These are phyloP conservation scores for Leishmania braziliensis DNA, from an alignment of 208 protist genomes.

Conservation along the genomic window DNA sequence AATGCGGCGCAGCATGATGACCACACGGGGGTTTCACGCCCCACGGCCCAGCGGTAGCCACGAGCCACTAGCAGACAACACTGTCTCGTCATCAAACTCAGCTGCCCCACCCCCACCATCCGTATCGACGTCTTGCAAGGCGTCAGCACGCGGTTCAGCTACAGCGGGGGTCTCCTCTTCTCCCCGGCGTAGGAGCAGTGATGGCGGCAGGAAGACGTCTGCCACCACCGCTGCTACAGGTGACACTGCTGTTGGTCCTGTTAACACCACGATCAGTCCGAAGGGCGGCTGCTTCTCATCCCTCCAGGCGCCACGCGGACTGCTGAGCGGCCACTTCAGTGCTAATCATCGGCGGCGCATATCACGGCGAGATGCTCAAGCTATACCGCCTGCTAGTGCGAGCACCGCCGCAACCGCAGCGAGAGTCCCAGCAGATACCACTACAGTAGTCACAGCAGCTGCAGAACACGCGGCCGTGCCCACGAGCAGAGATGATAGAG, in stretches of 20 bases:
- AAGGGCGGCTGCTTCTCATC: background rate
- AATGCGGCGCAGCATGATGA: constrained; percentile 55
- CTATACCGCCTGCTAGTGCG: background rate
- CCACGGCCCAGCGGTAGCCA: constrained; percentile 34
- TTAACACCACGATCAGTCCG: background rate
- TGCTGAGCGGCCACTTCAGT: constrained; percentile 29
- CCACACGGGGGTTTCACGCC: constrained; percentile 48
- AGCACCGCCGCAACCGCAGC: background rate
- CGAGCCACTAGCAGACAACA: background rate
- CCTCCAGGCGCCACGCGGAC: background rate
- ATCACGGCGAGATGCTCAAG: background rate
- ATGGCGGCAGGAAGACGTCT: background rate
- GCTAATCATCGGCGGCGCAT: constrained; percentile 28
- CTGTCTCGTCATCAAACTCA: background rate
- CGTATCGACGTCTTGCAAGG: background rate
- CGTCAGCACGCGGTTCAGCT: background rate
- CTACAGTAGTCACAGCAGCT: background rate
- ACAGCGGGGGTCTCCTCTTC: background rate
- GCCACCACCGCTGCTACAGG: background rate
- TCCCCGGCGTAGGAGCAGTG: background rate
- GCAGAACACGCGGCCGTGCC: background rate
- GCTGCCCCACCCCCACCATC: background rate
- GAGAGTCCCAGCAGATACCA: background rate
- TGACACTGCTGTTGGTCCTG: background rate
- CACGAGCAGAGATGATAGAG: background rate